Percentiles rank a stretch among this genome's conserved stretches.
Conservation (phyloP, 1,284 basidiomycete species). For the Puccinia coronata region DNA sequence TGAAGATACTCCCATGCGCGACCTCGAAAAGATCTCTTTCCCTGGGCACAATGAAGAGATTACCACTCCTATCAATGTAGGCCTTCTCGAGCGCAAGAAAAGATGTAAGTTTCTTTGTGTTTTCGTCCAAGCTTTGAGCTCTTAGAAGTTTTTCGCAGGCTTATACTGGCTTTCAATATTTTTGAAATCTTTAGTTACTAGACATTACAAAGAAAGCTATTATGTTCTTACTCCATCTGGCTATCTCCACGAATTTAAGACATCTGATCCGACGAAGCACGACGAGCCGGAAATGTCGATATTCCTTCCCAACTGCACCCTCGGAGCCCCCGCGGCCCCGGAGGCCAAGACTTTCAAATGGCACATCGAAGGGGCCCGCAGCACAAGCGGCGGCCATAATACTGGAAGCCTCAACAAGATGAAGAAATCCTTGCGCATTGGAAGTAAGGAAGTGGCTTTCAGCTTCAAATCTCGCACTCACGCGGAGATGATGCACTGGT, state of each 20-base stretch:
- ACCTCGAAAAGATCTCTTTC: slow-evolving; percentile 53
- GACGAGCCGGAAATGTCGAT: slow-evolving; percentile 54
- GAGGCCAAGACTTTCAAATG: slow-evolving; percentile 53
- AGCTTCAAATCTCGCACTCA: slow-evolving; percentile 55
- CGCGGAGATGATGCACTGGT: slow-evolving; percentile 55
- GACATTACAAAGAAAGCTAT: slow-evolving; percentile 52
- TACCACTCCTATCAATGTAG: slow-evolving; percentile 53
- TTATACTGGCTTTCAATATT: neutral
- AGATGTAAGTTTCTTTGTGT: slow-evolving; percentile 67
- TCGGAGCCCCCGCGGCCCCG: slow-evolving; percentile 52
- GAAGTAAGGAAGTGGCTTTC: slow-evolving; percentile 53
- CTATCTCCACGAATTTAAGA: slow-evolving; percentile 55
- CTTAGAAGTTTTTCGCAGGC: neutral
- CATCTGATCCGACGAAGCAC: slow-evolving; percentile 52
- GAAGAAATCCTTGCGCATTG: slow-evolving; percentile 54
- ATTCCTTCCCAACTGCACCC: slow-evolving; percentile 55
- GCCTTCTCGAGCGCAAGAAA: slow-evolving; percentile 68
- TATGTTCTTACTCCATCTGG: slow-evolving; percentile 56
- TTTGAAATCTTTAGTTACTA: neutral
- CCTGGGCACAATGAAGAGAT: slow-evolving; percentile 55
- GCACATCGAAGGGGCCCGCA: slow-evolving; percentile 52
- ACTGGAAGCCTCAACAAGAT: slow-evolving; percentile 51
- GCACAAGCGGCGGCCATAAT: slow-evolving; percentile 29
- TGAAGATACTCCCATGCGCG: slow-evolving; percentile 64
- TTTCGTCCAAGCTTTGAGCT: slow-evolving; percentile 71